A percentile compares a stretch with the other conserved stretches of the same genome.
Evolutionary conservation across 108 stramenopile species (phyloP).

Genomic region (Nitzschia sp.): DNA sequence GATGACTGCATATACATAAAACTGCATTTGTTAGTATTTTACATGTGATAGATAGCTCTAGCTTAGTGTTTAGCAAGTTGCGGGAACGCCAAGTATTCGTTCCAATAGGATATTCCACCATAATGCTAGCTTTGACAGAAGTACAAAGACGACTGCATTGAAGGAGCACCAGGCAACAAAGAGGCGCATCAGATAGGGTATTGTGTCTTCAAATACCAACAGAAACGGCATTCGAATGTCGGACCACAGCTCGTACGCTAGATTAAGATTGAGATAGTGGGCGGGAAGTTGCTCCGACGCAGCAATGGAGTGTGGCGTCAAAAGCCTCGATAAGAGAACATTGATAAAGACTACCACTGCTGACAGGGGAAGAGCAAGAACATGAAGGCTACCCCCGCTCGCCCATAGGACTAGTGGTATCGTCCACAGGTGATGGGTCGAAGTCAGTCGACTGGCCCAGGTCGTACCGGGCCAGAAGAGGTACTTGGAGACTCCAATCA

Average conservation of each 20-base stretch:
- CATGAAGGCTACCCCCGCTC: conserved; percentile 28
- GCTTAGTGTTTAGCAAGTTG: background rate
- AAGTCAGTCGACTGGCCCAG: conserved; percentile 63
- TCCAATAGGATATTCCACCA: no score
- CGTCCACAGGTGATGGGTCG: conserved; percentile 85
- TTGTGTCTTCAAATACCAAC: conserved; percentile 34
- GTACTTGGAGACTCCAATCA: conserved; percentile 77
- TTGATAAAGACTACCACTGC: conserved; percentile 50
- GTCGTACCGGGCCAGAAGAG: conserved; percentile 71
- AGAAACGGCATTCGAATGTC: conserved; percentile 59
- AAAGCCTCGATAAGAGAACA: conserved; percentile 58
- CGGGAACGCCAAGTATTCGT: conserved; percentile 9
- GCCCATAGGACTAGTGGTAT: conserved; percentile 74
- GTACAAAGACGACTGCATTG: conserved; percentile 53
- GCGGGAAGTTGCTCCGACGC: conserved; percentile 17
- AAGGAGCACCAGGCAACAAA: conserved; percentile 72
- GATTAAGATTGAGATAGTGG: conserved; percentile 75
- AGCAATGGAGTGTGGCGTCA: conserved; percentile 59
- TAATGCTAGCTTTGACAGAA: conserved; percentile 37
- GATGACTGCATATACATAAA: background rate
- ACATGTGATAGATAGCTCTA: no score
- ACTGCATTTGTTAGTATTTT: no score
- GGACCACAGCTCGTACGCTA: conserved; percentile 71
- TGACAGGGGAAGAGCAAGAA: conserved; percentile 51
- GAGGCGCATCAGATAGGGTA: conserved; percentile 50